Base-by-base conservation (phyloP, 169 alveolate genomes). In the Cytauxzoon felis region DNA sequence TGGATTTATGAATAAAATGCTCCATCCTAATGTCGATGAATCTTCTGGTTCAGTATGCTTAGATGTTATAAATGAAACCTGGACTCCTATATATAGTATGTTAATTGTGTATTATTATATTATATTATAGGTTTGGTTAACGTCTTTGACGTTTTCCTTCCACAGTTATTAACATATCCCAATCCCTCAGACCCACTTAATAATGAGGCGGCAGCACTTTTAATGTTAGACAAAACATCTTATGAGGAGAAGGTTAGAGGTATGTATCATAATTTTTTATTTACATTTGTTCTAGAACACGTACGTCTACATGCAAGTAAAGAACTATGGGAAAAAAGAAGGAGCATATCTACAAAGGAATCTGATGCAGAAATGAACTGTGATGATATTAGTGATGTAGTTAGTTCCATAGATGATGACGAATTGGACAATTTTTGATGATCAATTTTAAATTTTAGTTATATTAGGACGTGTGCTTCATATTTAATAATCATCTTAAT, bases 11-110 rank as follows among this genome's bases (percentile, higher is more conserved):
- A 93, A 94, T 76, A 93, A 90, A 70, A 90, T 95, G 21, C 89
- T 87, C 45, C 98, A 95, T 69, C 99, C 98, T 0, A 96, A 96
- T 65, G 96, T 95, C 18, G 98, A 96, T 75, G 98, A 94, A 72
- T 93, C 96, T 67, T 93, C 98, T 19, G 98, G 98, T 23, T 90
- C 96, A 8, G 97, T 96, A 26, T 96, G 99, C 63, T 82, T 96
- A 34, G 98, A 96, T 78, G 99, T 95, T 21, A 94, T 96, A 50
- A 96, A 95, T 79, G 94, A 95, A 72, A 92, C 98, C n/a, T 96
- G 99, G 98, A 93, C 98, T 24, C 99, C 99, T 0, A 89, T 95
- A 86, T 95, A 91, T 87, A 82, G 92, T 89, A 36, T 59, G 90
- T 43, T 63, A 2, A 32, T n/a, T 21, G 8, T 4, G 41, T 3